These are phyloP conservation scores for Saturnispora zaruensis DNA, from an alignment of 805 yeast species.

Conservation along the genomic window DNA sequence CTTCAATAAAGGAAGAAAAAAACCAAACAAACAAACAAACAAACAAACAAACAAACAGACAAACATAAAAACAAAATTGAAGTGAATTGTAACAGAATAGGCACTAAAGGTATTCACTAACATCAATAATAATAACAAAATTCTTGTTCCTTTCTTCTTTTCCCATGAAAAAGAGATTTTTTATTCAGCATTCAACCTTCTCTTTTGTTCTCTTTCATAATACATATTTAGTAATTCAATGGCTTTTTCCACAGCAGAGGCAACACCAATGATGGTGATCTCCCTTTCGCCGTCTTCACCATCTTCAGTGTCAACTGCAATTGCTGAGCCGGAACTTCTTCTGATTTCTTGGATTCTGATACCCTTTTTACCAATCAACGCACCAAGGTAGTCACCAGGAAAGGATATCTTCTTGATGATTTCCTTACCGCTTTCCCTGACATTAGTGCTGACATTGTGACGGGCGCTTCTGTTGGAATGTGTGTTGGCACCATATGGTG, in stretches of 20 bases:
- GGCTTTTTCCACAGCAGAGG: slow-evolving; percentile 49
- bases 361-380: slow-evolving; percentile 81
- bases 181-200: slow-evolving; percentile 19
- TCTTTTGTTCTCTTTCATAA: slow-evolving; percentile 45
- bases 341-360: slow-evolving; percentile 80
- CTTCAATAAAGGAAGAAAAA: slow-evolving; percentile 2
- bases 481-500: not conserved
- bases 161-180: not conserved
- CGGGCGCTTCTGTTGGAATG: not conserved
- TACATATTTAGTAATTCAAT: slow-evolving; percentile 45
- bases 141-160: not conserved
- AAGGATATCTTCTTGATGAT: slow-evolving; percentile 42
- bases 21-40: too few relatives aligned
- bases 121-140: not conserved
- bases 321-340: slow-evolving; percentile 67
- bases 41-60: too few relatives aligned
- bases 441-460: not conserved
- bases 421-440: slow-evolving; percentile 21
- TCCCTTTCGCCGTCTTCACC: slow-evolving; percentile 52
- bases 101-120: not conserved
- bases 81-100: slow-evolving; percentile 1
- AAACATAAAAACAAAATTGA: too few relatives aligned
- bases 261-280: slow-evolving; percentile 62
- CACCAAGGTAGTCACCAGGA: slow-evolving; percentile 81
- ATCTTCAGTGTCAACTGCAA: slow-evolving; percentile 62